Base-by-base conservation (phyloP, 1,139 yeast genomes). In the Saccharomyces hybrid region DNA sequence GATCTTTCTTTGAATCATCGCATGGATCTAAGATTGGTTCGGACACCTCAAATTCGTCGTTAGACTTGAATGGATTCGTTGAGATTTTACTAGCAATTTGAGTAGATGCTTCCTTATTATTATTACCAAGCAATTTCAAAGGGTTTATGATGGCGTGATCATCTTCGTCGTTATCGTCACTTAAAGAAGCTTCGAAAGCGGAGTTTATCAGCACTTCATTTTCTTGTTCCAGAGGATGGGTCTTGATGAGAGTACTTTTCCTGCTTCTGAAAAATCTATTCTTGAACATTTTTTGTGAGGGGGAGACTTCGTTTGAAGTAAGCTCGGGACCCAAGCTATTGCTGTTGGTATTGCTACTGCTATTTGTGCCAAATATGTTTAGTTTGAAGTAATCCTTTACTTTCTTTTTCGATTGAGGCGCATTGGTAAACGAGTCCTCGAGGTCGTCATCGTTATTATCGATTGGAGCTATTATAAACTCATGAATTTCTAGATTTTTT, bases 361-460 rank as follows among this genome's bases (percentile, higher is more conserved):
- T 50, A 20, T 20, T 50, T 30, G 48, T 50, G n/a, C 60, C 56
- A 32, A 61, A 59, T 48, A 59, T 53, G 53, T 57, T 61, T 41
- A 61, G 50, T 50, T 59, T 61, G 50, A 61, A 60, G 44, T 58
- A 57, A 48, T 61, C 62, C 55, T 55, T 60, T 32, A 59, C 57
- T 51, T 56, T 59, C 34, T 59, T 58, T 50, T 56, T 53, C 48
- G 55, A 54, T 20, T 38, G 44, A 3, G 44, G 44, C 23, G 13
- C 44, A 16, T 11, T 38, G 2, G 44, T 20, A 16, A 38, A 38
- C 1, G 44, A 38, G 6, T 38, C 44, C 23, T 38, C 44, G 25
- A 38, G 44, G 2, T 38, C 44, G 8, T 16, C 44, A 38, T 38
- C 44, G 11, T 16, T 38, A 38, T 38, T 38, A 38, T 38, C 25